Percentiles rank a stretch among this genome's conserved stretches.
Evolutionary conservation across 108 stramenopile genomes (phyloP).

Genomic region (Nitzschia palea): DNA sequence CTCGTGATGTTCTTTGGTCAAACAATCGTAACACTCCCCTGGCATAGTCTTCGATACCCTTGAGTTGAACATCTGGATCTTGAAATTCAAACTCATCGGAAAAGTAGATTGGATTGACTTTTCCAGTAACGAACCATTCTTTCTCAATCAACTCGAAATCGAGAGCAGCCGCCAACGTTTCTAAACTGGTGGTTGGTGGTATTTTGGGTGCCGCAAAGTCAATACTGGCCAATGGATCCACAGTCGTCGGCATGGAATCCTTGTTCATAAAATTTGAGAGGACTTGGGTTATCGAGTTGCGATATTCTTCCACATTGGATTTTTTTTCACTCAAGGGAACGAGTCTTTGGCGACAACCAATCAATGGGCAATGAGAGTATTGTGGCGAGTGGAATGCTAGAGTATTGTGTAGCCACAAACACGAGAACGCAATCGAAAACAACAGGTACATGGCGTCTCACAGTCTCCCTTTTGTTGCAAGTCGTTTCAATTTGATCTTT

Average conservation of each 20-base stretch:
- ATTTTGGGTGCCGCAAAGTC: conserved; percentile 56
- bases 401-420: too few species aligned
- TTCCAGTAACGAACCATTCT: conserved; percentile 91
- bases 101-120: conserved; percentile 76
- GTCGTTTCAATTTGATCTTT: too few species aligned
- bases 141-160: conserved; percentile 66
- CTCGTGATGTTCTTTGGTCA: conserved; percentile 64
- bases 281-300: conserved; percentile 53
- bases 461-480: too few species aligned
- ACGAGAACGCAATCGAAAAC: too few species aligned
- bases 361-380: too few species aligned
- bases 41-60: conserved; percentile 78
- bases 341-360: too few species aligned
- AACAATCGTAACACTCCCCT: conserved; percentile 71
- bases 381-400: too few species aligned
- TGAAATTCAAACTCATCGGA: conserved; percentile 74
- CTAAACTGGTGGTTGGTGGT: conserved; percentile 24
- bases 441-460: too few species aligned
- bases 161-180: conserved; percentile 47
- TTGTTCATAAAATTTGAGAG: conserved; percentile 72
- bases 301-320: conserved; percentile 59
- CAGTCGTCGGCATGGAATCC: conserved; percentile 1
- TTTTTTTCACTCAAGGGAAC: too few species aligned
- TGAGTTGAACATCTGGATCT: conserved; percentile 83
- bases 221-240: conserved; percentile 30